Base-by-base conservation (phyloP, 164 flowering plant species). In the Aristolochia fimbriata region DNA sequence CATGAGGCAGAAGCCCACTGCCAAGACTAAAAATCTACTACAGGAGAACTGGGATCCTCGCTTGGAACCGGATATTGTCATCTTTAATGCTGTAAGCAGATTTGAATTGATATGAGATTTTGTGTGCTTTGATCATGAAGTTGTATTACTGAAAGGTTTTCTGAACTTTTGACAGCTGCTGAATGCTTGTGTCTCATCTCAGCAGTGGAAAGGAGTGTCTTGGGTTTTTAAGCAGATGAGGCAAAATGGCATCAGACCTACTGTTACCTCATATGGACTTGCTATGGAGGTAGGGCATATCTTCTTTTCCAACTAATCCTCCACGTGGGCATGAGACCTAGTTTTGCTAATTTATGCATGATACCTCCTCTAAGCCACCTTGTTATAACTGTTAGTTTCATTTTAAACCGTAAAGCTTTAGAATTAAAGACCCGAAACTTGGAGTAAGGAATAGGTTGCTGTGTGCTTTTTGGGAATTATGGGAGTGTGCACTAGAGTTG, bases 181-280 rank as follows among this genome's bases (percentile, higher is more conserved):
- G 68, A 94, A 90, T 83, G 95, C 99, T 59, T 94, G 99, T 74
- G 86, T 81, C 61, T 68, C 85, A 51, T 65, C 77, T 31, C 76
- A 64, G 45, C 88, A 88, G 66, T 91, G 96, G 97, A 91, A 85
- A 73, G 96, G 87, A 47, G 99, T 88, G 15, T 77, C 78, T 30
- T 94, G 99, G 99, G 96, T 94, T 52, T 82, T 94, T 71, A 67
- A 77, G 55, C 85, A 91, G 76, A 68, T 94, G 77, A 81, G 88
- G 73, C 82, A 72, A 71, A 65, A 65, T 70, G 82, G 90, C 43
- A 70, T 88, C 62, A 82, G 70, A 69, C 93, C 97, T 61, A 82
- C 82, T 74, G 88, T 82, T 66, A 89, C 97, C 67, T 85, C 91
- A 33, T 91, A 86, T 78, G 99, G 96, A 68, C 93, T 94, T 47